Evolutionary conservation across 257 asterid species (phyloP), one percentile per base, ranked within the genome.

Genomic region (Nicotiana paniculata): DNA sequence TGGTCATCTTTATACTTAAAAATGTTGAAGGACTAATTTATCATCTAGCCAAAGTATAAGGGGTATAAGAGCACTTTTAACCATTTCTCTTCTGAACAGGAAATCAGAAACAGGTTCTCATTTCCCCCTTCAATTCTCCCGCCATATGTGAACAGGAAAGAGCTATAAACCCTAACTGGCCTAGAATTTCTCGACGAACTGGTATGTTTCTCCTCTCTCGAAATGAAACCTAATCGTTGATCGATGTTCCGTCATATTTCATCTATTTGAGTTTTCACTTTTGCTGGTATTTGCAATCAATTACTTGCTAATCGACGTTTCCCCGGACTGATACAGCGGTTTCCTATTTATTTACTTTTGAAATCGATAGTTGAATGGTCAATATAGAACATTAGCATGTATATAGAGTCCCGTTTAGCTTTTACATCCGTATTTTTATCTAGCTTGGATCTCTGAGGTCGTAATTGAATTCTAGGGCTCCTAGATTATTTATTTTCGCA

Each of bases 111-210:
- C 2, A 2, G 17, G 18, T 15, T 4, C 10, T 28, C 37, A 46
- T 3, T 72, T 12, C n/a, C 2, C 33, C 24, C 79, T 24, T 72
- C 39, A 17, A 0, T 74, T 74, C 66, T 32, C 88, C 88, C 88
- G 86, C 86, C 88, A 79, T 85, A 28, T 61, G 82, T 64, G 48
- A 35, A 82, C 6, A 43, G 65, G 10, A 10, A 74, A 74, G 18
- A 30, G 17, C 68, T 55, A 37, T 10, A 77, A 81, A 81, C 79
- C 85, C 84, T 68, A 69, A 59, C 28, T 30, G 33, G 4, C 39
- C 28, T n/a, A 46, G 48, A 4, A 24, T 46, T 46, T 35, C 21
- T 46, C 59, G 33, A 21, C 59, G 37, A 72, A 21, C 59, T 46
- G 79, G 79, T 72, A 72, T 12, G 78, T 72, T 70, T 21, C 35